These are phyloP conservation scores for Heterococcus sp. DNA, from an alignment of 108 stramenopile species.

Conservation along the genomic window DNA sequence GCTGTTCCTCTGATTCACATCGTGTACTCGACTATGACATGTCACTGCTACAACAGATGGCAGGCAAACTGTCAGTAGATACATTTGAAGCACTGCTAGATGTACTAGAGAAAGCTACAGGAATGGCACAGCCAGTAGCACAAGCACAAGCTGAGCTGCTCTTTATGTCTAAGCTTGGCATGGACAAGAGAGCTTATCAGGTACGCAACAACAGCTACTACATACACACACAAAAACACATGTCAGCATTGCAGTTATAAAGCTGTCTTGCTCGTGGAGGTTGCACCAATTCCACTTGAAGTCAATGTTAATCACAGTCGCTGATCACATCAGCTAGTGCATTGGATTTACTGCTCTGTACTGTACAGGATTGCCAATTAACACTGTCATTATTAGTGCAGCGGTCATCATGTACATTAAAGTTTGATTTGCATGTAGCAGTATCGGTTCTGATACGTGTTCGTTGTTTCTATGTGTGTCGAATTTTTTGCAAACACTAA, in stretches of 20 bases:
- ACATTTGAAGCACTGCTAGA: conserved; percentile 20
- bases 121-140: conserved; percentile 6
- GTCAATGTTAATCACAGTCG: not conserved
- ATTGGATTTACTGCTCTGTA: not conserved
- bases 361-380: too few species aligned
- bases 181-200: not conserved
- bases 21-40: too few species aligned
- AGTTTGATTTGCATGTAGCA: too few species aligned
- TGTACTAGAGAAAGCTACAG: conserved; percentile 32
- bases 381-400: too few species aligned
- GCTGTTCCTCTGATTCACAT: too few species aligned
- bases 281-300: not conserved
- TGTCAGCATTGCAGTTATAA: conserved; percentile 10
- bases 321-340: not conserved
- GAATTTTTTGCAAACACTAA: too few species aligned
- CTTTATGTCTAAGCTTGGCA: conserved; percentile 32
- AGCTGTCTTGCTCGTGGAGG: not conserved
- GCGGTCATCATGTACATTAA: too few species aligned
- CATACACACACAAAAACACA: too few species aligned
- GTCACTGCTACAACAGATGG: not conserved
- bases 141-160: conserved; percentile 20
- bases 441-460: too few species aligned
- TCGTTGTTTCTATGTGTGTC: too few species aligned
- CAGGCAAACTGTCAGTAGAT: conserved; percentile 13
- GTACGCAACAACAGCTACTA: too few species aligned